phyloP scores from a whole-genome alignment of 257 asterid genomes.

The Nicotiana benthamiana region DNA sequence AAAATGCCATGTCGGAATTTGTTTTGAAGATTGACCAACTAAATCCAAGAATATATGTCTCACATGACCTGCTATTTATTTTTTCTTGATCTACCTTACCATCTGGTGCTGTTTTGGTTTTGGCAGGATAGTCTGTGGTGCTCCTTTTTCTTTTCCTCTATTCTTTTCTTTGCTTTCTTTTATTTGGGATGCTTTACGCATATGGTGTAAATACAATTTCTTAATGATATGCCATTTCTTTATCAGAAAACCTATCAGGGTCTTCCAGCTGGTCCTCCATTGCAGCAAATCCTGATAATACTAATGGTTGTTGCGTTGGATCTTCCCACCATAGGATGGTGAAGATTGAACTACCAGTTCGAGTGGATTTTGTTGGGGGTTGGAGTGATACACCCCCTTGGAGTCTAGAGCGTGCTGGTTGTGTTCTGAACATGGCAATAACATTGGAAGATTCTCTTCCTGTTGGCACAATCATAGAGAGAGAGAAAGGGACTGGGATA shows the following conservation, averaged over 20 bases:
- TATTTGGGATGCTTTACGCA: background rate
- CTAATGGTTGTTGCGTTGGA: constrained; percentile 27
- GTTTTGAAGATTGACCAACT: background rate
- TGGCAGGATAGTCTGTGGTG: background rate
- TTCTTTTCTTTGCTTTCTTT: background rate
- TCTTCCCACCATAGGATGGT: constrained; percentile 49
- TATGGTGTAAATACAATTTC: background rate
- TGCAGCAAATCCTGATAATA: constrained; percentile 20
- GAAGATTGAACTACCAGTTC: constrained; percentile 86
- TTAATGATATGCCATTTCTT: constrained; percentile 7
- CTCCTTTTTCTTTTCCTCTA: background rate
- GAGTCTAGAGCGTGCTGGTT: constrained; percentile 96
- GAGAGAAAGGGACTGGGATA: constrained; percentile 41
- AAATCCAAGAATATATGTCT: background rate
- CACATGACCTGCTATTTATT: background rate
- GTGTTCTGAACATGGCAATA: constrained; percentile 94
- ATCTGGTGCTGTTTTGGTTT: background rate
- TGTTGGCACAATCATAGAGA: constrained; percentile 67
- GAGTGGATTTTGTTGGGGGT: constrained; percentile 94
- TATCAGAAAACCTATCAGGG: constrained; percentile 38
- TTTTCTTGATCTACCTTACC: background rate
- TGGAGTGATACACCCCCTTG: constrained; percentile 99
- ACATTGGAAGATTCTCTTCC: constrained; percentile 69
- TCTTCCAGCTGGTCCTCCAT: constrained; percentile 24
- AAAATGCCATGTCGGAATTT: background rate